phyloP scores from a whole-genome alignment of 345 rosid species.

The Brassica nigra region DNA sequence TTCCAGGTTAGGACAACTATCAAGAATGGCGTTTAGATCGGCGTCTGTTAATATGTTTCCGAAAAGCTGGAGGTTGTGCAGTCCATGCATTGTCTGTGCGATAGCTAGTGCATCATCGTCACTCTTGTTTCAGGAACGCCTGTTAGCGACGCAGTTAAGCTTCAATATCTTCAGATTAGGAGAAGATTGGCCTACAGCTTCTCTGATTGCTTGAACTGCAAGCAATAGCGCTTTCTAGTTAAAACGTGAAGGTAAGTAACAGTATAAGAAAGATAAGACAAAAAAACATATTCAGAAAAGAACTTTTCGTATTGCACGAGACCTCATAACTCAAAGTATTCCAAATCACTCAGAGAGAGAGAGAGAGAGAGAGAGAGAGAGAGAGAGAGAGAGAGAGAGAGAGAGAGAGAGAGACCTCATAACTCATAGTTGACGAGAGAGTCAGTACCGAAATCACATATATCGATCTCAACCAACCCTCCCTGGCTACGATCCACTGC shows the following conservation, averaged over 20 bases:
- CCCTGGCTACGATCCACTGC: constrained; percentile 69
- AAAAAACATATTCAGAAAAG: no score
- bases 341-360: not conserved
- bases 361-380: no score
- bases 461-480: constrained; percentile 44
- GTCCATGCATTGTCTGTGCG: not conserved
- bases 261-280: no score
- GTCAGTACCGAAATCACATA: constrained; percentile 49
- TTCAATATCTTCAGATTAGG: constrained; percentile 31
- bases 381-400: not conserved
- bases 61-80: not conserved
- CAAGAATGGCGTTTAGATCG: not conserved
- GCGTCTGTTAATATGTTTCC: not conserved
- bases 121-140: not conserved
- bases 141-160: not conserved
- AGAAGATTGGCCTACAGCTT: constrained; percentile 15
- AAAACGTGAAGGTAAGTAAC: no score
- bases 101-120: not conserved
- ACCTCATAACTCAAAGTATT: no score
- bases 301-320: no score
- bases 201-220: no score
- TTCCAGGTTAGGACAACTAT: not conserved
- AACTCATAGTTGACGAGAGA: constrained; percentile 36
- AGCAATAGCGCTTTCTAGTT: no score
- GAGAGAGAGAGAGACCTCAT: not conserved